A percentile compares a stretch with the other conserved stretches of the same genome.
phyloP scores from a whole-genome alignment of 148 eudicot species.

The Persicaria maculosa region DNA sequence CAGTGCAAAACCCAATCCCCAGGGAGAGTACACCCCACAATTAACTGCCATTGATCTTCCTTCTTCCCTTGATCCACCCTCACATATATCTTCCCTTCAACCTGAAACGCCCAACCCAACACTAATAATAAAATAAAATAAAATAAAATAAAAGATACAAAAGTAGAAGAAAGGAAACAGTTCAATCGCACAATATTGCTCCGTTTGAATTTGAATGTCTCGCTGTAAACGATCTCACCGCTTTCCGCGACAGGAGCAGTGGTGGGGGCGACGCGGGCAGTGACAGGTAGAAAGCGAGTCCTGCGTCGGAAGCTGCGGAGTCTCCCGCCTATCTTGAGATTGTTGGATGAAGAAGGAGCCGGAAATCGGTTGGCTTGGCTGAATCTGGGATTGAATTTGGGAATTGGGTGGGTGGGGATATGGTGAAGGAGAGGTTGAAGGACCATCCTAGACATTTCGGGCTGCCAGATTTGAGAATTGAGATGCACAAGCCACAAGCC shows the following conservation, averaged over 20 bases:
- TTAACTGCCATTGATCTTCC: constrained; percentile 14
- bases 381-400: not conserved
- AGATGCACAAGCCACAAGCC: not conserved
- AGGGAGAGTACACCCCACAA: constrained; percentile 14
- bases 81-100: constrained; percentile 14
- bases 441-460: constrained; percentile 5
- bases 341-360: not conserved
- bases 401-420: not conserved
- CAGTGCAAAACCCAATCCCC: constrained; percentile 12
- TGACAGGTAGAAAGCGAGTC: not conserved
- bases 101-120: not conserved
- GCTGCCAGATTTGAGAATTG: not conserved
- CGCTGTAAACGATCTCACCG: constrained; percentile 3
- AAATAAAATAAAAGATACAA: not conserved
- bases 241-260: not conserved
- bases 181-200: constrained; percentile 7
- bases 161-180: not conserved
- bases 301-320: constrained; percentile 7
- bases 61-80: constrained; percentile 14
- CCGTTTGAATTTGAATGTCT: constrained; percentile 6
- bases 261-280: not conserved
- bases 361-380: not conserved
- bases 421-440: constrained; percentile 4
- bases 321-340: constrained; percentile 7
- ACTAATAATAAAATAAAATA: not conserved